Base-by-base conservation (phyloP, 768 basidiomycete species). In the Kwoniella sp. region DNA sequence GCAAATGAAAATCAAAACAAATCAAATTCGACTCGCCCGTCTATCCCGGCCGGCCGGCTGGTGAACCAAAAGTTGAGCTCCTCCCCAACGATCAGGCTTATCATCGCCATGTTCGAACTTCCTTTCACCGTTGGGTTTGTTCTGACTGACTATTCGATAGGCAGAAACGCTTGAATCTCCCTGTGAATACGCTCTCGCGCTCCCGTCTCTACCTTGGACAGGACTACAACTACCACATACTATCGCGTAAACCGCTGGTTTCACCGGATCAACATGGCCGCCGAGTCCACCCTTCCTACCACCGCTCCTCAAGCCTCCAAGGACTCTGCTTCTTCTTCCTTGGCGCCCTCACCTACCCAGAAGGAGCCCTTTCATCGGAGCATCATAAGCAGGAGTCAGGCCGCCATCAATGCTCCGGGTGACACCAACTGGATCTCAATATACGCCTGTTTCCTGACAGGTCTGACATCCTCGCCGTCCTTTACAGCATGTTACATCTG, bases 401-500 rank as follows among this genome's bases (percentile, higher is more conserved):
- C 47, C 12, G 9, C 45, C 26, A 59, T 65, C 26, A 51, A 65
- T 51, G 63, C 63, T 20, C 63, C 63, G 0, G 51, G 28, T 0
- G 52, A 34, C n/a, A 65, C 63, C 30, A 68, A 70, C 50, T 56
- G 68, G 4, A 61, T 74, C 8, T 71, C 67, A 28, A 71, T 79
- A 29, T 79, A 73, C 56, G 72, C 75, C 12, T 77, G 76, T 57
- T 76, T 77, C 63, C 50, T 77, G 15, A 79, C 75, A 8, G 78
- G 78, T 12, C 69, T 68, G 26, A 71, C 72, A 2, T 66, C 68
- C 17, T 48, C 64, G 31, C 64, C 65, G 31, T 71, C 73, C 1
- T 76, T 76, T 45, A 68, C 74, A 23, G 77, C 78, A 55, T 77
- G 76, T 63, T 79, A 61, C 58, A 67, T 80, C 29, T 78, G 79